phyloP scores from a whole-genome alignment of 495 filamentous ascomycete species.

The Tuber umbilicatum region DNA sequence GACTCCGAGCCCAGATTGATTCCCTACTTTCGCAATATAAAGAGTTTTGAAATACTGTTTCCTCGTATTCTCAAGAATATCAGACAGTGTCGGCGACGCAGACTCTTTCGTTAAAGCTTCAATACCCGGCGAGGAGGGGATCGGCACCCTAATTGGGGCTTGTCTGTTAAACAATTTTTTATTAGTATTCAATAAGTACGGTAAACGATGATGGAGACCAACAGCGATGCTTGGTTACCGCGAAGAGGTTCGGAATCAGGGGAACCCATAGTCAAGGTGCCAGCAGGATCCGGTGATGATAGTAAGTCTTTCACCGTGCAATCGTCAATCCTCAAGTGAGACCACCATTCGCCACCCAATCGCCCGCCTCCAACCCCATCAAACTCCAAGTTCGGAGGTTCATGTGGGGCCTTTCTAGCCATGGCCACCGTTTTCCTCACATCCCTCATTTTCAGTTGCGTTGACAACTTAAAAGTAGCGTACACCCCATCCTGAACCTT shows the following conservation, averaged over 20 bases:
- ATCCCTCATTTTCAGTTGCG: slow-evolving; percentile 40
- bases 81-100: slow-evolving; percentile 52
- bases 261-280: slow-evolving; percentile 29
- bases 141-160: slow-evolving; percentile 4
- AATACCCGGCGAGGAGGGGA: slow-evolving; percentile 6
- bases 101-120: slow-evolving; percentile 18
- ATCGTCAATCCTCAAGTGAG: slow-evolving; percentile 11
- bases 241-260: slow-evolving; percentile 9
- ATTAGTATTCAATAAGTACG: background rate
- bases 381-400: slow-evolving; percentile 7
- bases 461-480: slow-evolving; percentile 37
- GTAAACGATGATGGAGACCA: background rate
- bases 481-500: slow-evolving; percentile 34
- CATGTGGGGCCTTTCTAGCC: slow-evolving; percentile 20
- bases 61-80: slow-evolving; percentile 61
- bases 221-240: background rate
- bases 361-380: slow-evolving; percentile 4
- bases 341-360: slow-evolving; percentile 37
- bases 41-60: slow-evolving; percentile 78
- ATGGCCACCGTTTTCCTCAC: slow-evolving; percentile 34
- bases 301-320: slow-evolving; percentile 7
- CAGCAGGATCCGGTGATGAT: slow-evolving; percentile 11
- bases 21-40: slow-evolving; percentile 75
- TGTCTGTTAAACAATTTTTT: slow-evolving; percentile 5
- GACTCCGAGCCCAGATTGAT: background rate